phyloP scores from a whole-genome alignment of 345 rosid species.

The Eucalyptus fibrosa region DNA sequence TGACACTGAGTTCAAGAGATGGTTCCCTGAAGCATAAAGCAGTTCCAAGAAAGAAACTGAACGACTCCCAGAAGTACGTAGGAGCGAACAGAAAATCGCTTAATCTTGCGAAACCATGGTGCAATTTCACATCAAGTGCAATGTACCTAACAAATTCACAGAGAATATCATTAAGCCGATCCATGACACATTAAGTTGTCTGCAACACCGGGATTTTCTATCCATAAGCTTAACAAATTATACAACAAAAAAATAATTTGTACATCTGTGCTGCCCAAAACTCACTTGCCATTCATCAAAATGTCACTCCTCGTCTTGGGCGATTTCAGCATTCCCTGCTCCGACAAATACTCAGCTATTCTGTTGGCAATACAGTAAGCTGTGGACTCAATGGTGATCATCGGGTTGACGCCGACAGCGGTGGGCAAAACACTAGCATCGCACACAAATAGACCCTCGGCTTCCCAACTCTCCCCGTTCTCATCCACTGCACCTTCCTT shows the following conservation, averaged over 20 bases:
- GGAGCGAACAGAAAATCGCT: not conserved
- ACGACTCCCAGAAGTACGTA: not conserved
- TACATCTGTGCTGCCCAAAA: not conserved
- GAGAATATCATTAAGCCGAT: not conserved
- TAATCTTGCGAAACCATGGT: not conserved
- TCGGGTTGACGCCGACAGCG: constrained; percentile 61
- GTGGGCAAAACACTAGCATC: constrained; percentile 54
- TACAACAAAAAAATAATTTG: not conserved
- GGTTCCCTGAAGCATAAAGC: not conserved
- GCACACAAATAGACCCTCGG: constrained; percentile 46
- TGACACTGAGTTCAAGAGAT: not conserved
- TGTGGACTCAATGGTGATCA: constrained; percentile 52
- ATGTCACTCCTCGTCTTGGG: not conserved
- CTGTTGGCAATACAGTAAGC: not conserved
- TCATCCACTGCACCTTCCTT: constrained; percentile 48
- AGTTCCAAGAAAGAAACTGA: not conserved
- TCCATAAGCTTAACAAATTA: not conserved
- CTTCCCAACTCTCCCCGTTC: constrained; percentile 65
- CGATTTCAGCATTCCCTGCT: not conserved
- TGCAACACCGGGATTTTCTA: not conserved
- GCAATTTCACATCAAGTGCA: not conserved
- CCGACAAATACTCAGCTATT: not conserved
- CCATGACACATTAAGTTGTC: not conserved
- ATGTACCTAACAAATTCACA: not conserved
- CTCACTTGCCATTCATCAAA: not conserved